Base-by-base conservation (phyloP, 257 asterid genomes). In the Leptodermis oblonga region DNA sequence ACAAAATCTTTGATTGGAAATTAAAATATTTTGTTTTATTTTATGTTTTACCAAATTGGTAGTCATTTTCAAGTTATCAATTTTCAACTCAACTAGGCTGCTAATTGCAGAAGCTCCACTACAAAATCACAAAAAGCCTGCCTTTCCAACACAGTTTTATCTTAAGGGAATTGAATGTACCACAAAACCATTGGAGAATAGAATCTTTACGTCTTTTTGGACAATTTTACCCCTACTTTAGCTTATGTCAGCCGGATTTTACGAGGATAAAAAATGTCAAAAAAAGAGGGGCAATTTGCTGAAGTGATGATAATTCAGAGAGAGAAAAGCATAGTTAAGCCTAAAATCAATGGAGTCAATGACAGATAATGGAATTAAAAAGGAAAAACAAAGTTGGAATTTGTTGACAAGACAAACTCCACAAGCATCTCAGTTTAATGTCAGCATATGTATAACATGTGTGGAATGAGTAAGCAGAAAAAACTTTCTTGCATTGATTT, bases 391-490 rank as follows among this genome's bases (percentile, higher is more conserved):
- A 34, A 0, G 60, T 48, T 17, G 54, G 54, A 48, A 48, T 48
- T 48, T 2, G 23, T 48, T 17, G 54, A 17, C 54, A 18, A 30
- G 46, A n/a, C 25, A 34, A 18, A 9, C 18, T 18, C 5, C 13
- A 4, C 34, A 4, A 59, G 43, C 20, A 59, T 26, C 1, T 9
- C 1, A 51, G 4, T 61, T 33, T 18, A 15, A 3, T 5, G 15
- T 59, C 7, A 22, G 53, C 30, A 18, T 54, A 37, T n/a, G n/a
- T n/a, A n/a, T n/a, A n/a, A 59, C 31, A 39, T 62, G 63, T 56
- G 56, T 65, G 70, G 79, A 70, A 76, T 65, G 23, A 41, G 79
- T 55, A 54, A 54, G 61, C 34, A 54, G 5, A 54, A 25, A 22
- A n/a, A n/a, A n/a, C n/a, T n/a, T n/a, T n/a, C n/a, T n/a, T n/a